phyloP scores from a whole-genome alignment of 1,284 basidiomycete species.

The Pulchroboletus neoregius region DNA sequence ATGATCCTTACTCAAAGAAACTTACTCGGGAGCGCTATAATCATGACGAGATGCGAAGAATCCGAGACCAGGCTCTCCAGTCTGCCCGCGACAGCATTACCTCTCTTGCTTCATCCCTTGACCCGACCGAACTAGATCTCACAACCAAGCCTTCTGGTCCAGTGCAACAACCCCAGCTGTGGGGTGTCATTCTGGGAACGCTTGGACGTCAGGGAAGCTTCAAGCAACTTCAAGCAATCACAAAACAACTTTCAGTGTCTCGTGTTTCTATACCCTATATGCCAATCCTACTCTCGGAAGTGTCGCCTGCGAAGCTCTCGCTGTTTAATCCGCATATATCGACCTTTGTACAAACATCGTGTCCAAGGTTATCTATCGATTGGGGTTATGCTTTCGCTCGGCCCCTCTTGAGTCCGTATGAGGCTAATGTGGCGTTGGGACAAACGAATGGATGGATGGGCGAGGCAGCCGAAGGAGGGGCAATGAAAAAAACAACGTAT shows the following conservation, averaged over 20 bases:
- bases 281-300: conserved; percentile 90
- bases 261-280: conserved; percentile 68
- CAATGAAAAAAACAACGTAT: conserved; percentile 51
- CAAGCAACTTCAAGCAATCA: conserved; percentile 86
- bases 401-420: conserved; percentile 92
- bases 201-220: conserved; percentile 93
- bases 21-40: conserved; percentile 92
- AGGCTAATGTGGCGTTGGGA: conserved; percentile 86
- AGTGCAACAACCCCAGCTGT: conserved; percentile 37
- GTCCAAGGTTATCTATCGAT: conserved; percentile 94
- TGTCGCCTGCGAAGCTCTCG: conserved; percentile 90
- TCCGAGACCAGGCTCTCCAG: conserved; percentile 76
- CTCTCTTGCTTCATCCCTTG: conserved; percentile 24
- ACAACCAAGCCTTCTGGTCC: conserved; percentile 1
- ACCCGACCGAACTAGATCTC: neutral
- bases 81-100: conserved; percentile 64
- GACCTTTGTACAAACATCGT: conserved; percentile 93
- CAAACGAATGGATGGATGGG: conserved; percentile 64
- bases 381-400: conserved; percentile 96
- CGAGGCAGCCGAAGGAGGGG: conserved; percentile 32
- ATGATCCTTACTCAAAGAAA: conserved; percentile 98
- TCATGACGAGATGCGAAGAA: conserved; percentile 80
- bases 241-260: conserved; percentile 56
- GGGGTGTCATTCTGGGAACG: conserved; percentile 97
- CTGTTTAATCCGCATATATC: conserved; percentile 80